phyloP scores from a whole-genome alignment of 2,329 filamentous ascomycete species.

The Diaporthe capsici region DNA sequence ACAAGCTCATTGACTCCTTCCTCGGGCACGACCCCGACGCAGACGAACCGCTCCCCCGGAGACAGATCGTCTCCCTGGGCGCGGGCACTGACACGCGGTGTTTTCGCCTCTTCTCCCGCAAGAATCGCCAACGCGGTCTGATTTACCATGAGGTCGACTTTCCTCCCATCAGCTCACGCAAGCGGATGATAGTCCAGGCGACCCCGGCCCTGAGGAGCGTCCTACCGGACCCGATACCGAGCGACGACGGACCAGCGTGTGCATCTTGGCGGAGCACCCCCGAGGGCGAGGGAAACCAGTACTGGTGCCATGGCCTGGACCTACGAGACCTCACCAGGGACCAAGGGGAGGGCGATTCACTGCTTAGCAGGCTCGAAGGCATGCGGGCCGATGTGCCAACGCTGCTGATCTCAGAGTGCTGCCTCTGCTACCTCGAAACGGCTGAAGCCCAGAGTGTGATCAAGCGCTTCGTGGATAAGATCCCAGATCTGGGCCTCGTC shows the following conservation, averaged over 20 bases:
- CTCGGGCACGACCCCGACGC: slow-evolving; percentile 57
- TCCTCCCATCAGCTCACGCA: slow-evolving; percentile 77
- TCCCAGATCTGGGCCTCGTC: slow-evolving; percentile 69
- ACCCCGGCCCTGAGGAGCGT: slow-evolving; percentile 58
- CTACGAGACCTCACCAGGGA: slow-evolving; percentile 70
- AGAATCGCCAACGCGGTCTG: slow-evolving; percentile 57
- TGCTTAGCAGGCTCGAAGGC: slow-evolving; percentile 40
- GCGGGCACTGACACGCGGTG: slow-evolving; percentile 94
- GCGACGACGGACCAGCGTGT: slow-evolving; percentile 39
- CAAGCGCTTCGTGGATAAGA: slow-evolving; percentile 71
- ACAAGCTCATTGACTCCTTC: slow-evolving; percentile 82
- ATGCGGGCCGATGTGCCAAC: slow-evolving; percentile 77
- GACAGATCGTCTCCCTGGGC: slow-evolving; percentile 92
- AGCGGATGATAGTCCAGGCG: slow-evolving; percentile 69
- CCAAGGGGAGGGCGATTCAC: slow-evolving; percentile 34
- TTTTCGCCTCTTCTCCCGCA: slow-evolving; percentile 77
- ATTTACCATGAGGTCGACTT: slow-evolving; percentile 97
- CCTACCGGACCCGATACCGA: slow-evolving; percentile 51
- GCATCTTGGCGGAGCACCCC: slow-evolving; percentile 60
- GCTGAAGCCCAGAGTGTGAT: slow-evolving; percentile 75
- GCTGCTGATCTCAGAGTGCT: slow-evolving; percentile 93
- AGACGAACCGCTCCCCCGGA: slow-evolving; percentile 46
- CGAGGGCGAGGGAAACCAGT: slow-evolving; percentile 55
- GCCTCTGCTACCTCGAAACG: slow-evolving; percentile 87
- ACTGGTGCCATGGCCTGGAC: slow-evolving; percentile 77